Evolutionary conservation across 2,329 filamentous ascomycete genomes (phyloP).

Genomic region (Calonectria honghensis): DNA sequence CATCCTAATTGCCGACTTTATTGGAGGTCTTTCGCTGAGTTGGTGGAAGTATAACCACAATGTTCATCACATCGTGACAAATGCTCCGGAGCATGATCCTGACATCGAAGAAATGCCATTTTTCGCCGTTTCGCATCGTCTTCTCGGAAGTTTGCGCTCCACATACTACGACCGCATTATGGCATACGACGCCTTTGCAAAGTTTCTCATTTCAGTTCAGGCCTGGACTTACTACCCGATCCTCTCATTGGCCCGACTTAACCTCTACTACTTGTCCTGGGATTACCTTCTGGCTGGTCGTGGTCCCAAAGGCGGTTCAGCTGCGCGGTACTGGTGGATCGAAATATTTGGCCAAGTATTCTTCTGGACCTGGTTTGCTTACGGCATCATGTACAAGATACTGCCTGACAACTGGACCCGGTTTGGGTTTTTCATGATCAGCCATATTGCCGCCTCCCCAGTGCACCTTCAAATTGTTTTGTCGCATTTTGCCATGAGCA

Average conservation of each 20-base stretch:
- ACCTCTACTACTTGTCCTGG: conserved; percentile 89
- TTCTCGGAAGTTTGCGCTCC: conserved; percentile 82
- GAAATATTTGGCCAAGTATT: conserved; percentile 84
- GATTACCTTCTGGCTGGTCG: conserved; percentile 82
- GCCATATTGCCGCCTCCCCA: conserved; percentile 86
- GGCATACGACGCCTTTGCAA: conserved; percentile 84
- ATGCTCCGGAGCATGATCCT: conserved; percentile 94
- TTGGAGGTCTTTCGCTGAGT: conserved; percentile 92
- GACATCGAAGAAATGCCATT: conserved; percentile 95
- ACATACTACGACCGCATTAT: conserved; percentile 90
- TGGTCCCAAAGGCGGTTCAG: conserved; percentile 80
- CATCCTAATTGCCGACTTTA: conserved; percentile 91
- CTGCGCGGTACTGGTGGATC: conserved; percentile 89
- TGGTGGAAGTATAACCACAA: conserved; percentile 99
- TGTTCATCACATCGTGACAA: conserved; percentile 98
- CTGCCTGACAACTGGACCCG: conserved; percentile 82
- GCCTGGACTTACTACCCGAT: conserved; percentile 89
- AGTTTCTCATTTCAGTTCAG: conserved; percentile 81
- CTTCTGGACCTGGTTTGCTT: conserved; percentile 93
- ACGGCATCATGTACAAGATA: conserved; percentile 83
- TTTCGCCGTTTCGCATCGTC: conserved; percentile 89
- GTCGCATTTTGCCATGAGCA: conserved; percentile 95
- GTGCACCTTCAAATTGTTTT: conserved; percentile 93
- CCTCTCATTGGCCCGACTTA: conserved; percentile 88
- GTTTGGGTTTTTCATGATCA: conserved; percentile 81